Percentiles rank a stretch among this genome's conserved stretches.
Evolutionary conservation across 176 grass and related monocot species (phyloP).

Genomic region (Urochloa ruziziensis): DNA sequence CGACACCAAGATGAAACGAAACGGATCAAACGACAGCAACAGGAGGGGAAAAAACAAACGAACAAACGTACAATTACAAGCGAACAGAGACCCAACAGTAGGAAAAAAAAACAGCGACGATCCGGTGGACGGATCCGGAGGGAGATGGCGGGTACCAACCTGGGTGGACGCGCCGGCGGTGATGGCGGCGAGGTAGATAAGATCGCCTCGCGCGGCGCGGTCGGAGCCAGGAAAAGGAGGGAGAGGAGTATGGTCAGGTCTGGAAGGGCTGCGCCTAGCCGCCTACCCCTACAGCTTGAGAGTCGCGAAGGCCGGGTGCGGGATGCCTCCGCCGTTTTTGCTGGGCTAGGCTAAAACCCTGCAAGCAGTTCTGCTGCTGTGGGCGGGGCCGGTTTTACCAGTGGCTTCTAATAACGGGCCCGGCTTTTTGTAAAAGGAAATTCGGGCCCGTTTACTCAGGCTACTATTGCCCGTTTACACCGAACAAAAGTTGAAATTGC

Average conservation of each 20-base stretch:
- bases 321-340: not conserved
- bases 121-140: not conserved
- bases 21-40: constrained; percentile 40
- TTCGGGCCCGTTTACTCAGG: not conserved
- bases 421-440: not conserved
- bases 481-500: not conserved
- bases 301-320: not conserved
- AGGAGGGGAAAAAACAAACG: not conserved
- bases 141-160: constrained; percentile 1
- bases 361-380: not conserved
- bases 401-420: not conserved
- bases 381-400: not conserved
- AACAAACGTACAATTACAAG: not conserved
- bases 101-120: not conserved
- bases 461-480: too few species aligned
- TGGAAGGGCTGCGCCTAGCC: not conserved
- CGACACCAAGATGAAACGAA: constrained; percentile 1
- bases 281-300: too few species aligned
- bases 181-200: constrained; percentile 6
- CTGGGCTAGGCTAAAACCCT: not conserved
- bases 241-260: not conserved
- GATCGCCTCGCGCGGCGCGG: constrained; percentile 21
- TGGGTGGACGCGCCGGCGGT: not conserved
- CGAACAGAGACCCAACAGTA: not conserved
- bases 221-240: not conserved